phyloP scores from a whole-genome alignment of 129 eudicot species.

The Arctium lappa region DNA sequence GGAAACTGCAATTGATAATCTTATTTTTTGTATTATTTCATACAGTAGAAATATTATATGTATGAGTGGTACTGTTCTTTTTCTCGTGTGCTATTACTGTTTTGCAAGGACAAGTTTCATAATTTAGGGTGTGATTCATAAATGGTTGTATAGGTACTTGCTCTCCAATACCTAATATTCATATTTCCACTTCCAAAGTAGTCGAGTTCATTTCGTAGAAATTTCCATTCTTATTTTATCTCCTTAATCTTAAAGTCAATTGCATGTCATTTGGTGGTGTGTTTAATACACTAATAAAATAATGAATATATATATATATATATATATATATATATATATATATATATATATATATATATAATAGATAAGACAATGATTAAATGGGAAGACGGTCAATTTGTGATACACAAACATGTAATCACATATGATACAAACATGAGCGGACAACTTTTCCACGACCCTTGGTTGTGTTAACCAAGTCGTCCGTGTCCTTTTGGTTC shows the following conservation, averaged over 20 bases:
- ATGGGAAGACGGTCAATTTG: no score
- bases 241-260: background rate
- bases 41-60: background rate
- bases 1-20: background rate
- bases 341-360: no score
- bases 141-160: constrained; percentile 14
- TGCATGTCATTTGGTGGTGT: background rate
- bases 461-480: no score
- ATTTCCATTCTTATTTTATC: no score
- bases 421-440: no score
- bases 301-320: no score
- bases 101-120: constrained; percentile 22
- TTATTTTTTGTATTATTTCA: background rate
- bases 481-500: no score
- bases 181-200: constrained; percentile 5
- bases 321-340: no score
- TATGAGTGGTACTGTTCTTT: background rate
- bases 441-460: no score
- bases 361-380: no score
- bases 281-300: background rate
- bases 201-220: background rate
- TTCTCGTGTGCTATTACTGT: background rate
- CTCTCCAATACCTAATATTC: constrained; percentile 1
- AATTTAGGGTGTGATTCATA: background rate
- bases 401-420: no score